Conservation (phyloP, 805 yeast genomes). For the Teunomyces pallodes region DNA sequence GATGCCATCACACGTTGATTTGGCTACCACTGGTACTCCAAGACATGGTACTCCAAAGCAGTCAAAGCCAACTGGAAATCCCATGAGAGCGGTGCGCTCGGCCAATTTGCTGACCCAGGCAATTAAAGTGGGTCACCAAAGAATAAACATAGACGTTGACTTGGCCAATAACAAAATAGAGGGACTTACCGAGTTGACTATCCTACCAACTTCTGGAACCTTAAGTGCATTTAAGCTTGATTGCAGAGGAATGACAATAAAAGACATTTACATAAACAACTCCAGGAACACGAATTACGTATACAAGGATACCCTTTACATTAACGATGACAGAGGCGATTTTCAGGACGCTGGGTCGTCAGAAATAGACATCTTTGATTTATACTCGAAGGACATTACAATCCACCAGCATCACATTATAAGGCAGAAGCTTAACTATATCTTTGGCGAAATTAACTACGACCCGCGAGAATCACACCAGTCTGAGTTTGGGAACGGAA, state of each 20-base stretch:
- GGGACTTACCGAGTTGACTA: constrained; percentile 82
- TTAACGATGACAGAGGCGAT: constrained; percentile 30
- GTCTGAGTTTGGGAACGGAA: constrained; percentile 20
- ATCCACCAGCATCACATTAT: constrained; percentile 60
- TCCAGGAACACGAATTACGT: constrained; percentile 53
- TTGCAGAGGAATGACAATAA: constrained; percentile 70
- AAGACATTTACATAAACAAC: constrained; percentile 58
- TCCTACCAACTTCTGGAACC: constrained; percentile 64
- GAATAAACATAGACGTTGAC: constrained; percentile 77
- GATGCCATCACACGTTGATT: constrained; percentile 7
- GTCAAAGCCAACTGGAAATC: constrained; percentile 7
- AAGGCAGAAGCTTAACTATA: constrained; percentile 49
- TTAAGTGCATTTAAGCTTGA: constrained; percentile 68
- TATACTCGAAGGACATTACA: constrained; percentile 37
- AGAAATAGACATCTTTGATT: constrained; percentile 38
- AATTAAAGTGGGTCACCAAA: constrained; percentile 82
- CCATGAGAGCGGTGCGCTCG: constrained; percentile 14
- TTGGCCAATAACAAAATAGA: constrained; percentile 52
- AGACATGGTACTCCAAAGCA: constrained; percentile 4
- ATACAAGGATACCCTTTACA: constrained; percentile 53
- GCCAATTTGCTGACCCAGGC: constrained; percentile 36
- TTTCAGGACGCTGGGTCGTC: constrained; percentile 24
- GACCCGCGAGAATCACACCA: constrained; percentile 21
- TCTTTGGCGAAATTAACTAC: constrained; percentile 48
- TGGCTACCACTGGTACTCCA: constrained; percentile 10